phyloP scores from a whole-genome alignment of 148 eudicot genomes.

The Vaccinium vitisidaea region DNA sequence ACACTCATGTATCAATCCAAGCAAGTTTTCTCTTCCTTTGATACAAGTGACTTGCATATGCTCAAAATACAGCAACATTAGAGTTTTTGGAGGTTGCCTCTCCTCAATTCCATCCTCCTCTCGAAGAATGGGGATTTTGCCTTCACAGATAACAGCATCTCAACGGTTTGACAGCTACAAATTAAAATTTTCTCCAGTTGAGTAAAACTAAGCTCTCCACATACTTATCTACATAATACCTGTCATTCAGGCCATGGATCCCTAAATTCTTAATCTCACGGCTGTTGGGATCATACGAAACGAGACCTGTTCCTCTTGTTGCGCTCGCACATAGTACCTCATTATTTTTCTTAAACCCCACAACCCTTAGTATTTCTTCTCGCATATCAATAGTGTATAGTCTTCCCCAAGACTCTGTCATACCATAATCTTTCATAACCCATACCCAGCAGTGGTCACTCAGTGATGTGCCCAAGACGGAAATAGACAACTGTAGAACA shows the following conservation, averaged over 20 bases:
- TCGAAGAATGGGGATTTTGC: background rate
- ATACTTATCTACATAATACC: constrained; percentile 27
- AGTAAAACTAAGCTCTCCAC: constrained; percentile 39
- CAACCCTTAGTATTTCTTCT: constrained; percentile 3
- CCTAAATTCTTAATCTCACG: constrained; percentile 16
- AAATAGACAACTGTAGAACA: background rate
- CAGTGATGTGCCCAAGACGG: constrained; percentile 3
- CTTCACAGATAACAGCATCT: background rate
- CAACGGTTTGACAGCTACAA: background rate
- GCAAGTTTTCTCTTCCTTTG: background rate
- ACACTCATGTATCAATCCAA: background rate
- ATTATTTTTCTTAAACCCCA: constrained; percentile 11
- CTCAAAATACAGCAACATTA: background rate
- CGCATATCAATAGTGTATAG: constrained; percentile 15
- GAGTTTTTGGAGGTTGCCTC: background rate
- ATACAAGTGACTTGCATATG: background rate
- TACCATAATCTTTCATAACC: constrained; percentile 36
- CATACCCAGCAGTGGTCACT: constrained; percentile 26
- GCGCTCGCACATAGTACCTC: background rate
- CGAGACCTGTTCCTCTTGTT: constrained; percentile 22
- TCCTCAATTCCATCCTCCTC: background rate
- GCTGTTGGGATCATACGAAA: constrained; percentile 26
- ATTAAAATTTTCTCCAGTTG: background rate
- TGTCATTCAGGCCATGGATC: constrained; percentile 20
- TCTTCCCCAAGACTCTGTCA: constrained; percentile 30